Conservation (phyloP, 352 stramenopile genomes). For the Elongisporangium prolatum region DNA sequence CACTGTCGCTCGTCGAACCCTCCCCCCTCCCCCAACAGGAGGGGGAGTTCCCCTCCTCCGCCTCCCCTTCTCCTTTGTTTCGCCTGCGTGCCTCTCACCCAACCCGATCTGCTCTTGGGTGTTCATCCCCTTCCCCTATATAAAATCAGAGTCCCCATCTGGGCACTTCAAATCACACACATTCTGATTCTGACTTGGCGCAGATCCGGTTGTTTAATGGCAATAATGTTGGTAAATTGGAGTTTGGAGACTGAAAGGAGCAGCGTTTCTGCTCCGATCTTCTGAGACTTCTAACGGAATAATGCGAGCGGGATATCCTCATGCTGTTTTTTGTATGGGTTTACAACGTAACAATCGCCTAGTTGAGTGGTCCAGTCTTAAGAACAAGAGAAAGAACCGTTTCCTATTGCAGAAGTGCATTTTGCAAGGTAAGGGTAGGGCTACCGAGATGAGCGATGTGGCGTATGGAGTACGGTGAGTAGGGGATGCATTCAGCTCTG, state of each 20-base stretch:
- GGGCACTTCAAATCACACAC: not conserved
- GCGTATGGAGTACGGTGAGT: not conserved
- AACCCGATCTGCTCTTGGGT: conserved; percentile 4
- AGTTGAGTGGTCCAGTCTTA: conserved; percentile 25
- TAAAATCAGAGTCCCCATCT: not conserved
- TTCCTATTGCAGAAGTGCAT: conserved; percentile 6
- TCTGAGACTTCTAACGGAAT: not conserved
- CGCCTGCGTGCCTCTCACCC: conserved; percentile 1
- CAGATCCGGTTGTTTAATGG: not conserved
- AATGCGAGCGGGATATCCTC: not conserved
- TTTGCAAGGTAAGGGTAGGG: conserved; percentile 7
- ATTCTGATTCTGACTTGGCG: not conserved
- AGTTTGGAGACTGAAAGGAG: not conserved
- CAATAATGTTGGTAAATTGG: too few species aligned
- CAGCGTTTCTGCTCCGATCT: conserved; percentile 9
- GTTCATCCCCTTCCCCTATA: conserved; percentile 8
- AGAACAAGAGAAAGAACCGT: conserved; percentile 5
- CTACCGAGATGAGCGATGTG: conserved; percentile 1
- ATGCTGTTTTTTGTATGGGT: conserved; percentile 8
- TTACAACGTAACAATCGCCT: conserved; percentile 36
- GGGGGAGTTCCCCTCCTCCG: conserved; percentile 11
- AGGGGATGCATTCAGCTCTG: not conserved
- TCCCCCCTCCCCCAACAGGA: conserved; percentile 9
- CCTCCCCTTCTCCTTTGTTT: conserved; percentile 6
- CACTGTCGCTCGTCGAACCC: conserved; percentile 37